These are phyloP conservation scores for Boletus rex-veris DNA, from an alignment of 768 basidiomycete genomes.

Conservation along the genomic window DNA sequence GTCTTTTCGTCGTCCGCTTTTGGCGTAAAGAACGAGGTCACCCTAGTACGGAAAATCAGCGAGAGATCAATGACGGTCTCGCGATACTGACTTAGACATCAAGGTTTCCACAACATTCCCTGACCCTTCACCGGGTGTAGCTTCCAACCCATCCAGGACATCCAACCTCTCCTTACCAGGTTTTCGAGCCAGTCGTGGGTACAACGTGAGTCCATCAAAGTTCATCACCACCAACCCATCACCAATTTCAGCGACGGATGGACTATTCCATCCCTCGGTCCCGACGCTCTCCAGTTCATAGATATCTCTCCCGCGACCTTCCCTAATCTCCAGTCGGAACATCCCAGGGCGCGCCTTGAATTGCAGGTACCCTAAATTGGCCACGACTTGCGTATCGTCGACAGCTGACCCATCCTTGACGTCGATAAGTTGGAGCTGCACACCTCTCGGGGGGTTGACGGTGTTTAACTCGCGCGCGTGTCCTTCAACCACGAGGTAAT, in stretches of 20 bases:
- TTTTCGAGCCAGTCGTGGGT: slow-evolving; percentile 68
- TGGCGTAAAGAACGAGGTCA: slow-evolving; percentile 44
- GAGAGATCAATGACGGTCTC: background rate
- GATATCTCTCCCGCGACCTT: slow-evolving; percentile 77
- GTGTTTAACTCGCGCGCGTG: slow-evolving; percentile 77
- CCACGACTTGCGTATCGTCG: slow-evolving; percentile 90
- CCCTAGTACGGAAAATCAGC: slow-evolving; percentile 25
- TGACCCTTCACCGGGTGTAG: slow-evolving; percentile 28
- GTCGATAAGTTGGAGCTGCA: slow-evolving; percentile 79
- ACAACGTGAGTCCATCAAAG: slow-evolving; percentile 88
- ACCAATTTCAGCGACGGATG: slow-evolving; percentile 62
- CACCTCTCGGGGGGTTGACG: slow-evolving; percentile 76
- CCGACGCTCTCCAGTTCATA: slow-evolving; percentile 84
- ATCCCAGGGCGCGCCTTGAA: slow-evolving; percentile 92
- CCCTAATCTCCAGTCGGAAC: slow-evolving; percentile 76
- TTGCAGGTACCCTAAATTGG: slow-evolving; percentile 94
- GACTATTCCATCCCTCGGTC: slow-evolving; percentile 85
- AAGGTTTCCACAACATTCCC: slow-evolving; percentile 46
- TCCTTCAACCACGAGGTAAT: slow-evolving; percentile 90
- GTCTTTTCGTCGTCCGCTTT: slow-evolving; percentile 22
- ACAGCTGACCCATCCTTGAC: slow-evolving; percentile 41
- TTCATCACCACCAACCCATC: slow-evolving; percentile 77
- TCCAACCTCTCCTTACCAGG: slow-evolving; percentile 80
- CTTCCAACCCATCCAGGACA: slow-evolving; percentile 56
- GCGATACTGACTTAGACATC: slow-evolving; percentile 46